These are phyloP conservation scores for Aspergillus saccharolyticus DNA, from an alignment of 495 filamentous ascomycete species.

Conservation along the genomic window DNA sequence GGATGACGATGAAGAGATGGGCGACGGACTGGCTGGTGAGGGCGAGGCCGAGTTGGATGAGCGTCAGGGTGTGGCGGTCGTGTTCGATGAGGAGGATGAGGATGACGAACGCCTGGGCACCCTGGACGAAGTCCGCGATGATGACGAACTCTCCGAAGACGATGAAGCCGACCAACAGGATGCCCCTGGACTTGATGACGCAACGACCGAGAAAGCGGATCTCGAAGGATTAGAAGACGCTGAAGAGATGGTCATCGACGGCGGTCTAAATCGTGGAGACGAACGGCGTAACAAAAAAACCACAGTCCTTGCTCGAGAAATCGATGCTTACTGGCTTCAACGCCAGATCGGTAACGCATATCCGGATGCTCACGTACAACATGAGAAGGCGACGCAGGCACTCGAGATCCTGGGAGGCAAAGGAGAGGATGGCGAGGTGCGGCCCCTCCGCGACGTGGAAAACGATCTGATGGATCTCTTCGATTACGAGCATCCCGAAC, in stretches of 20 bases:
- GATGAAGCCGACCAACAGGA: conserved; percentile 53
- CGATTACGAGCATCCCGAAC: conserved; percentile 91
- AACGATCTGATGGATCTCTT: conserved; percentile 98
- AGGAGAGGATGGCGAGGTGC: conserved; percentile 75
- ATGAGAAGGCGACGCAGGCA: conserved; percentile 78
- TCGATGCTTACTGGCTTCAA: conserved; percentile 97
- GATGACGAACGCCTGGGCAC: conserved; percentile 73
- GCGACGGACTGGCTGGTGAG: conserved; percentile 52
- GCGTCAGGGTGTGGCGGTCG: conserved; percentile 91
- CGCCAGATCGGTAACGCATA: conserved; percentile 85
- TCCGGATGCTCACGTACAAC: conserved; percentile 82
- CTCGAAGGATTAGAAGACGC: conserved; percentile 41
- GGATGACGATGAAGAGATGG: conserved; percentile 91
- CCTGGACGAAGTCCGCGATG: conserved; percentile 76
- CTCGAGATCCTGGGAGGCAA: conserved; percentile 73
- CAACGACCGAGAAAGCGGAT: conserved; percentile 43
- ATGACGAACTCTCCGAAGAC: conserved; percentile 67
- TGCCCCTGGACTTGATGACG: conserved; percentile 43
- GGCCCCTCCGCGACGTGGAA: conserved; percentile 83
- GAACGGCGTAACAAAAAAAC: conserved; percentile 50
- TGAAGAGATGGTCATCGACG: conserved; percentile 80
- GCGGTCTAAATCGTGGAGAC: conserved; percentile 39
- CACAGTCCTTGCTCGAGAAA: conserved; percentile 72
- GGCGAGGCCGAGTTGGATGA: conserved; percentile 79
- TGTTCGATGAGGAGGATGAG: conserved; percentile 92